Evolutionary conservation across 345 rosid species (phyloP).

Genomic region (Sisymbrium altissimum): DNA sequence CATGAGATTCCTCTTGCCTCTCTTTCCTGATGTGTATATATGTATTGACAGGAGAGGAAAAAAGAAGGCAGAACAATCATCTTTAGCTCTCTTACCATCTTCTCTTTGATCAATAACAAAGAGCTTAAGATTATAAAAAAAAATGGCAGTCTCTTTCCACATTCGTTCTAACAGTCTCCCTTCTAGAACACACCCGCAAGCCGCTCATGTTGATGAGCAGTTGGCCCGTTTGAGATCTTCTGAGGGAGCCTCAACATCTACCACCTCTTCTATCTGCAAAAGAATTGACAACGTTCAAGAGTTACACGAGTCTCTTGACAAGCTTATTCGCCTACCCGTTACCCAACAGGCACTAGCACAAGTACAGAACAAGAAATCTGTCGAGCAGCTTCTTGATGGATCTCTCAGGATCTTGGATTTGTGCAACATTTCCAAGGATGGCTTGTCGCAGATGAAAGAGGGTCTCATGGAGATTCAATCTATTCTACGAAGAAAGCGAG

Average conservation of each 20-base stretch:
- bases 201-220: constrained; percentile 22
- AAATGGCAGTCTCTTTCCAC: constrained; percentile 29
- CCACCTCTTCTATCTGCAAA: constrained; percentile 23
- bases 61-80: constrained; percentile 15
- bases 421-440: constrained; percentile 33
- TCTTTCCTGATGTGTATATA: constrained; percentile 16
- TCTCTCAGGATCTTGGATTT: constrained; percentile 32
- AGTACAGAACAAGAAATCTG: constrained; percentile 12
- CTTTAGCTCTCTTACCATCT: not conserved
- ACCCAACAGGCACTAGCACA: constrained; percentile 27
- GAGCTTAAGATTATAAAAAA: not conserved
- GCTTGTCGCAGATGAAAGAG: constrained; percentile 29
- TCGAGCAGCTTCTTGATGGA: constrained; percentile 33
- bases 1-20: not conserved
- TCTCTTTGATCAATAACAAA: constrained; percentile 1
- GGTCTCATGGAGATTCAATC: constrained; percentile 31
- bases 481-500: constrained; percentile 17
- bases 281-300: constrained; percentile 22
- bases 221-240: constrained; percentile 30
- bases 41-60: not conserved
- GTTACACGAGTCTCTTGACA: constrained; percentile 29
- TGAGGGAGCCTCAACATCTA: constrained; percentile 25
- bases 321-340: constrained; percentile 24
- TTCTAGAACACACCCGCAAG: constrained; percentile 31
- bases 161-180: constrained; percentile 39